Evolutionary conservation across 805 yeast genomes (phyloP), one percentile per base, ranked within the genome.

Genomic region (Ogataea chonburiensis): DNA sequence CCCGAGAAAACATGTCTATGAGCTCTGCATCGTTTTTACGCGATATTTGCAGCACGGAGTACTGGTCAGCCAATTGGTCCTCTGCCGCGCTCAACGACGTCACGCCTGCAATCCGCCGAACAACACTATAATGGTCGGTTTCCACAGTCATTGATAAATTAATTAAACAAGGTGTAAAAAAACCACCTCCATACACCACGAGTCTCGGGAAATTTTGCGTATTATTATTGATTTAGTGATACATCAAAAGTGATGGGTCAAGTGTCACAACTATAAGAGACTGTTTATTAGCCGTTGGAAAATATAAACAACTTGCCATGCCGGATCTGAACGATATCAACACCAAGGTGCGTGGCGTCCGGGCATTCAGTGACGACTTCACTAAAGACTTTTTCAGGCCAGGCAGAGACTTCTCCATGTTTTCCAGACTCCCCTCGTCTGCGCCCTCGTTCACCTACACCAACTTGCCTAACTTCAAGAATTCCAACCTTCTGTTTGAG

Each of bases 391-490:
- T 17, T 24, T 37, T 25, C 30, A 26, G 18, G 29, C 30, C 38
- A 18, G 19, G 13, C 21, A 28, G 40, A 31, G 35, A 37, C 29
- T 35, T 42, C 19, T 47, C 52, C 0, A 31, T 27, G 24, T 45
- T 43, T 21, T 37, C 49, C 11, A 27, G 41, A 20, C 30, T 35
- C n/a, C 25, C 42, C 19, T 31, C 40, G 7, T 31, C 45, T n/a
- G 42, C 37, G 13, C 45, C 42, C 17, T 42, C 50, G 13, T 40
- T 40, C 29, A 37, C 40, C 2, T 49, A 49, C 30, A 35, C 32
- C 39, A 49, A 47, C 15, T 37, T 45, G 9, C 52, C 52, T 7
- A 42, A 39, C 12, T 50, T 50, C 24, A 21, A 40, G 19, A 43
- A 36, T 20, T 30, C 40, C 3, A 39, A 28, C 29, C 30, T 40